Evolutionary conservation across 2,329 filamentous ascomycete species (phyloP).

Genomic region (Zopfia rhizophila): DNA sequence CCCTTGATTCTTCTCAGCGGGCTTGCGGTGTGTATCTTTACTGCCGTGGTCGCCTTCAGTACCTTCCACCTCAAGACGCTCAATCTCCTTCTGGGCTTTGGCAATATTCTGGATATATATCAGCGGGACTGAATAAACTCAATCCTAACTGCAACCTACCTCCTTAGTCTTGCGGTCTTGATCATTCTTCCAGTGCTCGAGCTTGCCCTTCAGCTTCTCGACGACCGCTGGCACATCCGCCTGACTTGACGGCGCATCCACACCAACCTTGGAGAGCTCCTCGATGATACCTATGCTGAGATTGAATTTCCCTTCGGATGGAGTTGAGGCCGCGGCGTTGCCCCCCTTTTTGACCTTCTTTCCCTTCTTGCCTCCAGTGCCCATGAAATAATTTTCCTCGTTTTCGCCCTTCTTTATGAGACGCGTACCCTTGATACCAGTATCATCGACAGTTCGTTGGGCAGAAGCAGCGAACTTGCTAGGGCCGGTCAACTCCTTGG

Average conservation of each 20-base stretch:
- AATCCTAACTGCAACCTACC: conserved; percentile 65
- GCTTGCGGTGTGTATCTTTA: conserved; percentile 66
- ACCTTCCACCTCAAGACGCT: conserved; percentile 80
- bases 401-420: conserved; percentile 87
- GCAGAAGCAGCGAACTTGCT: conserved; percentile 79
- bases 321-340: conserved; percentile 60
- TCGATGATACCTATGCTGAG: conserved; percentile 92
- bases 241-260: conserved; percentile 88
- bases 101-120: conserved; percentile 80
- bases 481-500: conserved; percentile 70
- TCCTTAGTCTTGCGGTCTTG: conserved; percentile 90
- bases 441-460: conserved; percentile 84
- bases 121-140: conserved; percentile 15
- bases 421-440: conserved; percentile 85
- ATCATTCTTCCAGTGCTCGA: conserved; percentile 89
- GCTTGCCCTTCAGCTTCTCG: conserved; percentile 93
- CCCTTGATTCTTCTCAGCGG: conserved; percentile 60
- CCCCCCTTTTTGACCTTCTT: conserved; percentile 90
- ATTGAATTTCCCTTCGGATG: conserved; percentile 73
- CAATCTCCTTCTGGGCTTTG: conserved; percentile 96
- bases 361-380: conserved; percentile 80
- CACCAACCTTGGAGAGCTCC: conserved; percentile 83
- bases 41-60: conserved; percentile 63
- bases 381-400: conserved; percentile 84
- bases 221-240: conserved; percentile 80